These are phyloP conservation scores for Centella asiatica DNA, from an alignment of 129 eudicot species.

Conservation along the genomic window DNA sequence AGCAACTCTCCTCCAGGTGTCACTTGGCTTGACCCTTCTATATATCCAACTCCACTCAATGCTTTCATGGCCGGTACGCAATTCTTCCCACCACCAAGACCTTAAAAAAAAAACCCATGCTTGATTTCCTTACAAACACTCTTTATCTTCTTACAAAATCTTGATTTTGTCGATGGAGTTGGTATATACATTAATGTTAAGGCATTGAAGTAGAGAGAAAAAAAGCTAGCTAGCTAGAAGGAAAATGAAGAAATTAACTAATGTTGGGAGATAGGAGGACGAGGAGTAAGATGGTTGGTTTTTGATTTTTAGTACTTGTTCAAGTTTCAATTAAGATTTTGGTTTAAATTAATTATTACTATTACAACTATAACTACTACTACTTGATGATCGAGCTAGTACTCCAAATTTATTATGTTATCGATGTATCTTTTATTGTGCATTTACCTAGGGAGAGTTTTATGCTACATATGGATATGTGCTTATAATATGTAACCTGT, in stretches of 20 bases:
- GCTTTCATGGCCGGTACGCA: slow-evolving; percentile 96
- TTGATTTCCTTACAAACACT: not conserved
- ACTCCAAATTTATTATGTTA: not conserved
- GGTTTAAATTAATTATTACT: not conserved
- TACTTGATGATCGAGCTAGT: not conserved
- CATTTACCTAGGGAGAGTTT: slow-evolving; percentile 14
- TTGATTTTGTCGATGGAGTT: slow-evolving; percentile 5
- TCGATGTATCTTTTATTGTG: slow-evolving; percentile 6
- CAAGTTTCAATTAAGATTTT: slow-evolving; percentile 10
- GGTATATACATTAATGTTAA: not conserved
- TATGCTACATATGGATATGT: slow-evolving; percentile 49
- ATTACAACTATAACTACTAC: not conserved
- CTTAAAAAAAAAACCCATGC: slow-evolving; percentile 21
- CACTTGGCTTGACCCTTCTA: slow-evolving; percentile 43
- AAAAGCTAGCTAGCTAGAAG: slow-evolving; percentile 8
- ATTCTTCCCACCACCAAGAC: slow-evolving; percentile 83
- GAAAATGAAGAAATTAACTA: too few species aligned
- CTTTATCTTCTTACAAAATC: slow-evolving; percentile 12
- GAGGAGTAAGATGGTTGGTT: not conserved
- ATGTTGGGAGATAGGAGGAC: slow-evolving; percentile 11
- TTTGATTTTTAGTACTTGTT: slow-evolving; percentile 3
- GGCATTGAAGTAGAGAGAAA: too few species aligned
- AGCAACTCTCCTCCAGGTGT: slow-evolving; percentile 20
- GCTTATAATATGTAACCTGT: slow-evolving; percentile 17
- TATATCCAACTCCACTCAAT: slow-evolving; percentile 63